Evolutionary conservation across 768 basidiomycete species (phyloP).

Genomic region (Leucosporidium scottii): DNA sequence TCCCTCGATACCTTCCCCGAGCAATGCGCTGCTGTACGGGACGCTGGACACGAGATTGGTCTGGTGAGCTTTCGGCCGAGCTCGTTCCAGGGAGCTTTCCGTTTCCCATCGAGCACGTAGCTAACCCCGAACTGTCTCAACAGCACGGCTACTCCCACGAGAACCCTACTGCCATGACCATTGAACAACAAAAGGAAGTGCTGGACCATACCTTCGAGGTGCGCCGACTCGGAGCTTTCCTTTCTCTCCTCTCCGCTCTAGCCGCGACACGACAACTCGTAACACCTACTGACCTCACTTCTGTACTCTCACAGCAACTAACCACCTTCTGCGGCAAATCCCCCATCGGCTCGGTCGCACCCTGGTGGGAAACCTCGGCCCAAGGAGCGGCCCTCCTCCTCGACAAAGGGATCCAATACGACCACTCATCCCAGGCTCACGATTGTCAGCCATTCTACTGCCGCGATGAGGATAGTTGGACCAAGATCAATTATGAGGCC

Average conservation of each 20-base stretch:
- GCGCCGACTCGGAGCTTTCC: neutral
- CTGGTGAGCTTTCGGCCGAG: constrained; percentile 14
- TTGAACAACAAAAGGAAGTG: constrained; percentile 65
- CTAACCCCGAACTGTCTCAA: neutral
- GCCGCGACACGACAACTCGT: too few species aligned
- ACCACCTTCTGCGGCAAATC: constrained; percentile 44
- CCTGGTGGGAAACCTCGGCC: constrained; percentile 72
- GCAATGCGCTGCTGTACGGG: constrained; percentile 61
- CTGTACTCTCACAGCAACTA: neutral
- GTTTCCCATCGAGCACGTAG: neutral
- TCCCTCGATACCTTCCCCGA: constrained; percentile 67
- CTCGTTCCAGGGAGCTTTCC: neutral
- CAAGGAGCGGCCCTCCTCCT: constrained; percentile 55
- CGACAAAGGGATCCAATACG: constrained; percentile 67
- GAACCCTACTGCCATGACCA: constrained; percentile 57
- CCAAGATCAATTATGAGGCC: constrained; percentile 60
- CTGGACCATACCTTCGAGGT: constrained; percentile 41
- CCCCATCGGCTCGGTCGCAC: constrained; percentile 61
- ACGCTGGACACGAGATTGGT: constrained; percentile 64
- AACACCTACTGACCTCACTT: too few species aligned
- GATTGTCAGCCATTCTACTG: constrained; percentile 61
- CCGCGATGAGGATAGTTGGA: constrained; percentile 63
- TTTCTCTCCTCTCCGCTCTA: too few species aligned
- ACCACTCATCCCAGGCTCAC: constrained; percentile 54
- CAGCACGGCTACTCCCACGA: constrained; percentile 67